phyloP scores from a whole-genome alignment of 805 yeast genomes.

The Saccharomyces cerevisiae region DNA sequence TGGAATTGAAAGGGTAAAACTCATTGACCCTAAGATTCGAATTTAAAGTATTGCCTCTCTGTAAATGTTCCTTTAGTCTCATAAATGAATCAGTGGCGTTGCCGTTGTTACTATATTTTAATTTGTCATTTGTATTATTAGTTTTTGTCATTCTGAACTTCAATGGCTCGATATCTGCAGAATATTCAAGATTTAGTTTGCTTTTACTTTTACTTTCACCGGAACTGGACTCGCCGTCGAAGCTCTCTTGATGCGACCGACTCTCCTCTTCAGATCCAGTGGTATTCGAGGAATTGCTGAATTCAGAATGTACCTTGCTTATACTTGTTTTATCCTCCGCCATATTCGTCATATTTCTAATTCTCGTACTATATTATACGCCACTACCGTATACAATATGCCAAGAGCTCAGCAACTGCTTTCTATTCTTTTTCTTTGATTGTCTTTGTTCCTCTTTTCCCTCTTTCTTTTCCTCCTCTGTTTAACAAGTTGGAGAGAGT shows the following conservation, averaged over 20 bases:
- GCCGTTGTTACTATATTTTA: background rate
- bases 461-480: background rate
- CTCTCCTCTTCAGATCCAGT: background rate
- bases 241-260: background rate
- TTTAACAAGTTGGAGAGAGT: background rate
- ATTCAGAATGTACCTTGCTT: background rate
- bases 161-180: slow-evolving; percentile 21
- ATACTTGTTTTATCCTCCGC: background rate
- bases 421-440: background rate
- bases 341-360: background rate
- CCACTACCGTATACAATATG: background rate
- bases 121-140: background rate
- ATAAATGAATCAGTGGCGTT: slow-evolving; percentile 7
- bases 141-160: slow-evolving; percentile 15
- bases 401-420: background rate
- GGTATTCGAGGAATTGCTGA: background rate
- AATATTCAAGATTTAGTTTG: slow-evolving; percentile 6
- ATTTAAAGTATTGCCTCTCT: background rate
- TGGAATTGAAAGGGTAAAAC: slow-evolving; percentile 9
- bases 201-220: background rate
- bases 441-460: background rate
- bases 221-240: background rate
- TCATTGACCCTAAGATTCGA: background rate
- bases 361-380: background rate
- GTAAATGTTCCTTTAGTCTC: slow-evolving; percentile 13